These are phyloP conservation scores for Coelastrella sp. DNA, from an alignment of 139 green algal species.

Conservation along the genomic window DNA sequence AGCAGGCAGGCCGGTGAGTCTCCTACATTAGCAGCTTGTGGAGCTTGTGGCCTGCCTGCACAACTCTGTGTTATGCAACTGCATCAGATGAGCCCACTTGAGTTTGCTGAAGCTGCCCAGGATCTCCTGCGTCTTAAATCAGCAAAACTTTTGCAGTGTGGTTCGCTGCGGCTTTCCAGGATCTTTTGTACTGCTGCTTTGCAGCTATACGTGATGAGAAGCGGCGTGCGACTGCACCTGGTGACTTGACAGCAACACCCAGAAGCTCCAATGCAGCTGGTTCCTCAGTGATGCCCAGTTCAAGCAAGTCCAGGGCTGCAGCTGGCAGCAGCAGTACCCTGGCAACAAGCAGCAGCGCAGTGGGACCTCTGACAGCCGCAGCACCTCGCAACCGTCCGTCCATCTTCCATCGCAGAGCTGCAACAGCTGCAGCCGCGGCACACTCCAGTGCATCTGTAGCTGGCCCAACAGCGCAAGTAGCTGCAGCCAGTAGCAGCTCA, in stretches of 20 bases:
- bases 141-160: too few species aligned
- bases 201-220: slow-evolving; percentile 15
- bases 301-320: background rate
- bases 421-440: slow-evolving; percentile 10
- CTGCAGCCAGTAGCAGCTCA: background rate
- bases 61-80: background rate
- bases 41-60: background rate
- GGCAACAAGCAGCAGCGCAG: background rate
- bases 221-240: slow-evolving; percentile 23
- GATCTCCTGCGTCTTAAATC: too few species aligned
- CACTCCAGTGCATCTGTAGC: background rate
- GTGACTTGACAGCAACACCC: background rate
- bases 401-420: slow-evolving; percentile 25
- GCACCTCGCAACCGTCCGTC: background rate
- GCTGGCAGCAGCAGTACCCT: background rate
- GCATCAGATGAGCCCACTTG: background rate
- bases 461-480: background rate
- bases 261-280: background rate
- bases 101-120: too few species aligned
- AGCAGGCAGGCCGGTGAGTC: slow-evolving; percentile 26
- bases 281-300: background rate
- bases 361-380: background rate
- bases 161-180: background rate
- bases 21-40: background rate
- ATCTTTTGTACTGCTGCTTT: background rate